Evolutionary conservation across 78 protist species (phyloP), one percentile per base, ranked within the genome.

Genomic region (Pigoraptor vietnamica): DNA sequence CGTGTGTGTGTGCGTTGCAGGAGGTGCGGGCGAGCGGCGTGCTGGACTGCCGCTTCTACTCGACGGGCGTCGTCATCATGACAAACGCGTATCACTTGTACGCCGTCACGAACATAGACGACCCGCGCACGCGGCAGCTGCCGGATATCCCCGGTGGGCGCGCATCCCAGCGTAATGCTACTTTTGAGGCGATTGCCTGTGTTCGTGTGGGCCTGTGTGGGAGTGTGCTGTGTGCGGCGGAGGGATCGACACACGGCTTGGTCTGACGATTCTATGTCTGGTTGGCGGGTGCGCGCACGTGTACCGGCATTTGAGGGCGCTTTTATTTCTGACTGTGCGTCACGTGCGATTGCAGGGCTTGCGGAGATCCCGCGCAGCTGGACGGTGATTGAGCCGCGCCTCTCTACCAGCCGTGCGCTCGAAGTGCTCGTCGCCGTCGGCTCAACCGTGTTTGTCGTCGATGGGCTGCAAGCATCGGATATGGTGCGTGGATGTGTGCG

Each of bases 391-490:
- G 90, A 81, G 1, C 90, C 93, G 33, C 39, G 83, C 56, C 14
- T 21, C 37, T 1, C 92, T 1, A 1, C 9, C 34, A 23, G 24
- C 24, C 37, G 29, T 21, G 0, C 0, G 23, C 38, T 87, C 39
- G 93, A 91, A 24, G 90, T 91, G 37, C 88, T 91, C 55, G 29
- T 84, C 33, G 93, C 90, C 34, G n/a, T 23, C 34, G 23, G 39
- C 37, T 25, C 40, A 1, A 81, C 92, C 40, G 33, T 82, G 32
- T 24, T 37, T 39, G 79, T 23, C 32, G 39, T 82, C 34, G 89
- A 91, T 55, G 39, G 34, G 6, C 32, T 88, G 33, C 9, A 0
- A 0, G 39, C 48, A 1, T n/a, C n/a, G n/a, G n/a, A n/a, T n/a
- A n/a, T n/a, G n/a, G n/a, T n/a, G n/a, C n/a, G n/a, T n/a, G n/a